Evolutionary conservation across 1,284 basidiomycete genomes (phyloP), one percentile per base, ranked within the genome.

Genomic region (Limonomyces culmigenus): DNA sequence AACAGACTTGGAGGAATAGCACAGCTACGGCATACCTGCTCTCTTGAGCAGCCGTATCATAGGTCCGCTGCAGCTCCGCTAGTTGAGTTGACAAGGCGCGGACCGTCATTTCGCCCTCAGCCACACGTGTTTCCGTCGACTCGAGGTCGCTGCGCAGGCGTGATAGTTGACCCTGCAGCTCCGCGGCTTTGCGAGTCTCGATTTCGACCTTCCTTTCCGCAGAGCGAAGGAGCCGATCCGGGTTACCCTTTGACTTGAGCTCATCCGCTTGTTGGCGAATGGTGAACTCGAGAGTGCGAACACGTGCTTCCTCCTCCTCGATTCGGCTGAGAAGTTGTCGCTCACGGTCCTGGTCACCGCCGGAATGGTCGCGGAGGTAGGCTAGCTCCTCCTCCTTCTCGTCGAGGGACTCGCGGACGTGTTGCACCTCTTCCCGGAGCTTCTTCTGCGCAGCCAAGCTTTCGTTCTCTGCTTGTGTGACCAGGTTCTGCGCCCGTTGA

Each of bases 261-360:
- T 52, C 38, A 34, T 56, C 47, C 19, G 60, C 51, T 20, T 53
- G 47, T 21, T 60, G 59, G 20, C 53, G 45, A 5, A 65, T 45
- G 45, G 66, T 49, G 34, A 48, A 50, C 45, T 74, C 66, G 36
- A 77, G 46, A 3, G 67, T 59, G 4, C 50, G 47, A 19, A 75
- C 71, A 50, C 68, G 74, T 1, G 65, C 68, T 31, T 69, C 68
- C 39, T 78, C 75, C 46, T 74, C 72, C 32, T 78, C 75, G 23
- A 78, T 70, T 42, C 74, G 58, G 45, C 58, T 55, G 43, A 74
- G 42, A 25, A 76, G 45, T 41, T 72, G 70, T 23, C 63, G 60
- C 47, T 78, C 74, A 34, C 62, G 44, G 29, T 65, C 53, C 13
- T 50, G 48, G 19, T 41, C 39, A 11, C 32, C 37, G 51, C 57